Evolutionary conservation across 139 green algal species (phyloP).

Genomic region (Chlamydomonas incerta): DNA sequence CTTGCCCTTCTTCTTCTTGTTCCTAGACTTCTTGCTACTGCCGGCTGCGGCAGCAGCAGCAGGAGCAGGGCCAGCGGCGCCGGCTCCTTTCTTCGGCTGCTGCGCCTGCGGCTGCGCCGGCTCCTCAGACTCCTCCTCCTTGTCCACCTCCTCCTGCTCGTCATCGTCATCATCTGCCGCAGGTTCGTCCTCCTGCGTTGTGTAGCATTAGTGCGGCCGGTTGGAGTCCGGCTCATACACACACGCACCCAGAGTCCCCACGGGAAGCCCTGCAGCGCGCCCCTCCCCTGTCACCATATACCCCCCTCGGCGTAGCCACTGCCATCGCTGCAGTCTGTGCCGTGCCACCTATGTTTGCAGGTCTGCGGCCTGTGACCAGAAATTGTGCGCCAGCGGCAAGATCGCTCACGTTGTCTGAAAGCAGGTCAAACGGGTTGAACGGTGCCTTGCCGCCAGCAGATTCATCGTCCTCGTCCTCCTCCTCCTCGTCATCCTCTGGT

Average conservation of each 20-base stretch:
- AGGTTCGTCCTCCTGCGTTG: neutral
- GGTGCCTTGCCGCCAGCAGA: neutral
- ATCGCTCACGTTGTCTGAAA: slow-evolving; percentile 62
- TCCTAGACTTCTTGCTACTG: slow-evolving; percentile 17
- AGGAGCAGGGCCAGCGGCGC: neutral
- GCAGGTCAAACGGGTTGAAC: slow-evolving; percentile 83
- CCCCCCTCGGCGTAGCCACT: too few relatives aligned
- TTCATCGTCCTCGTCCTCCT: slow-evolving; percentile 19
- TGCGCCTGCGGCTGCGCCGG: neutral
- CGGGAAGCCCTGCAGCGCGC: too few relatives aligned
- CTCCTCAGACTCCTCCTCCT: neutral
- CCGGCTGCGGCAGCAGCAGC: neutral
- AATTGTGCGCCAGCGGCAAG: too few relatives aligned
- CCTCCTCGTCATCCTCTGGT: slow-evolving; percentile 23
- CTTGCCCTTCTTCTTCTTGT: slow-evolving; percentile 57
- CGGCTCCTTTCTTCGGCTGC: too few relatives aligned
- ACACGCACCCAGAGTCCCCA: too few relatives aligned
- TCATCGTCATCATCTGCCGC: slow-evolving; percentile 7
- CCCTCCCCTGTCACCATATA: too few relatives aligned
- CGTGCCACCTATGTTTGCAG: too few relatives aligned
- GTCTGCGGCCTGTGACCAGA: too few relatives aligned
- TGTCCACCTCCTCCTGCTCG: slow-evolving; percentile 1
- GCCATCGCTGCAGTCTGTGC: too few relatives aligned
- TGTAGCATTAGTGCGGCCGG: too few relatives aligned
- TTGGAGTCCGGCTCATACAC: too few relatives aligned